Evolutionary conservation across 768 basidiomycete genomes (phyloP), one percentile per base, ranked within the genome.

Genomic region (Lactarius psammicola): DNA sequence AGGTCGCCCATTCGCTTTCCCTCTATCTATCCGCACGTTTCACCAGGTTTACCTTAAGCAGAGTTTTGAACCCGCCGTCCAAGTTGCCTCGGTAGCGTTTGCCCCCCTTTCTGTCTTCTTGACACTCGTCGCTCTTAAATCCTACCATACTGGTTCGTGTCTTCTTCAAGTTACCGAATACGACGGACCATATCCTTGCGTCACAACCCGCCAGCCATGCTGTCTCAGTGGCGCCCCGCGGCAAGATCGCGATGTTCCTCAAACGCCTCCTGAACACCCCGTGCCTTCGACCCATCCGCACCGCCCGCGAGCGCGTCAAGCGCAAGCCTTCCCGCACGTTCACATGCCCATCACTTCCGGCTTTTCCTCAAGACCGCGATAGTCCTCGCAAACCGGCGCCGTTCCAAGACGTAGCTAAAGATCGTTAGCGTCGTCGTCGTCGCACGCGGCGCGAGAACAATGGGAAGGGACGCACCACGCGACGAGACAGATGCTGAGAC

Each of bases 401-500:
- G 46, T 23, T 49, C 46, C n/a, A 49, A 49, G 11, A 49, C 11
- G 23, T 49, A 49, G 46, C 23, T 49, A 49, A 4, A 23, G n/a
- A 49, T 11, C 23, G 5, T 49, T 23, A 26, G 9, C 44, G 8
- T n/a, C n/a, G 44, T n/a, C 20, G 10, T 23, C 44, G 11, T 40
- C 23, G 20, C 20, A 10, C 46, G n/a, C n/a, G 44, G n/a, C n/a
- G 44, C 44, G n/a, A 46, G 9, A 15, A 10, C 20, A n/a, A 15
- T n/a, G 5, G 23, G 23, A 13, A 2, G n/a, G 46, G 8, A 49
- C 23, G 46, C 11, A 49, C 46, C 46, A 49, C n/a, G 23, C 23
- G 23, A 26, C 46, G 46, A 49, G 46, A 49, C 23, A 49, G n/a
- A 62, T 68, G 4, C 66, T 46, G 4, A 74, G 60, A 40, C 72